These are phyloP conservation scores for Porodaedalea pini DNA, from an alignment of 1,284 basidiomycete species.

Conservation along the genomic window DNA sequence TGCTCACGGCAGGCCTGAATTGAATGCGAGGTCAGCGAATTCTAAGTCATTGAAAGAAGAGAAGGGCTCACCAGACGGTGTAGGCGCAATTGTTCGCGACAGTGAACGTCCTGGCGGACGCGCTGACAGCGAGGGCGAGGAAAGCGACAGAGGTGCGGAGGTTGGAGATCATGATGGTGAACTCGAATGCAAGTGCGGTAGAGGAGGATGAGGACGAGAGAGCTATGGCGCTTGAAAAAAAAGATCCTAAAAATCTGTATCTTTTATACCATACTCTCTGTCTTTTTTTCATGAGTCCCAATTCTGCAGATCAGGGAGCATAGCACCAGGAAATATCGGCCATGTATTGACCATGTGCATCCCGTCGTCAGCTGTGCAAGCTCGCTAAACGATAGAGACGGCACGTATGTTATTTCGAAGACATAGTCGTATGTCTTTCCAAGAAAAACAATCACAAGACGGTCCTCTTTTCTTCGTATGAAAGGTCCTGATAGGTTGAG, in stretches of 20 bases:
- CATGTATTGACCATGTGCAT: too few relatives aligned
- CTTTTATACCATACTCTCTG: background rate
- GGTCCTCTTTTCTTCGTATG: too few relatives aligned
- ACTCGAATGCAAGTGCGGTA: too few relatives aligned
- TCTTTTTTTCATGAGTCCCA: background rate
- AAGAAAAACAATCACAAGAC: too few relatives aligned
- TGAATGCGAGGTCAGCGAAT: background rate
- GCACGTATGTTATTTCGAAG: too few relatives aligned
- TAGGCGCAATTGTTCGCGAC: slow-evolving; percentile 25
- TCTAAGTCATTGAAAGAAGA: background rate
- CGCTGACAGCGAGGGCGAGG: slow-evolving; percentile 28
- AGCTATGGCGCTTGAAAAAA: background rate
- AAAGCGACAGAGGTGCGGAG: slow-evolving; percentile 19
- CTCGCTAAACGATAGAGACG: too few relatives aligned
- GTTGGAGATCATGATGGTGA: background rate
- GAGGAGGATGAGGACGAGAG: background rate
- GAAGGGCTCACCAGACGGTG: slow-evolving; percentile 32
- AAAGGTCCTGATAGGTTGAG: too few relatives aligned
- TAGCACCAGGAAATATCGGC: too few relatives aligned
- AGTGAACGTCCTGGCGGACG: slow-evolving; percentile 40
- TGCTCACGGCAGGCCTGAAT: slow-evolving; percentile 20
- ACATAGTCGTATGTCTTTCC: too few relatives aligned
- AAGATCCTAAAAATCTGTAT: background rate
- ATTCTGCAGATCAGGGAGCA: too few relatives aligned
- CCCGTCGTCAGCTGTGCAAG: too few relatives aligned